These are phyloP conservation scores for Pichia sp. DNA, from an alignment of 1,139 yeast species.

Conservation along the genomic window DNA sequence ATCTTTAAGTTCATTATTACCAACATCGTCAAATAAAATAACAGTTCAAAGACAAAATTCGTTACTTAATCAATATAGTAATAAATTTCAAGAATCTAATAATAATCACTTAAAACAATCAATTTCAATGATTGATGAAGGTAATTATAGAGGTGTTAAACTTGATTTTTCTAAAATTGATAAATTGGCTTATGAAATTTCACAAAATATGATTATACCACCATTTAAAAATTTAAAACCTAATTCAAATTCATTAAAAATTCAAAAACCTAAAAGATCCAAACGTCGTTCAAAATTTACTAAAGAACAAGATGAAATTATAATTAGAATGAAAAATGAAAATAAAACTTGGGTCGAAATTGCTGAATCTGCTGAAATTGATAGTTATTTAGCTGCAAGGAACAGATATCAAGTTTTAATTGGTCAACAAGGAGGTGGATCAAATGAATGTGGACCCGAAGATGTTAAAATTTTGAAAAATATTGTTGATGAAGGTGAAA, in stretches of 20 bases:
- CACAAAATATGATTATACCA: constrained; percentile 32
- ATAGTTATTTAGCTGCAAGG: constrained; percentile 66
- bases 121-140: constrained; percentile 9
- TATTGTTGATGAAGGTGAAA: constrained; percentile 60
- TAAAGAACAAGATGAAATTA: constrained; percentile 60
- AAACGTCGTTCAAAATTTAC: constrained; percentile 63
- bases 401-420: constrained; percentile 75
- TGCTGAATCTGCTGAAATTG: constrained; percentile 60
- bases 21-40: neutral
- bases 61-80: neutral
- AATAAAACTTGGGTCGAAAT: constrained; percentile 74
- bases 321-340: constrained; percentile 51
- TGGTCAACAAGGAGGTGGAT: constrained; percentile 78
- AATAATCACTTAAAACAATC: neutral
- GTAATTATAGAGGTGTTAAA: constrained; percentile 16
- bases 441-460: constrained; percentile 55
- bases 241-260: constrained; percentile 17
- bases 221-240: constrained; percentile 36
- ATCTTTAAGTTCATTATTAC: neutral
- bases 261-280: constrained; percentile 38
- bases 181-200: constrained; percentile 23
- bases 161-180: constrained; percentile 19
- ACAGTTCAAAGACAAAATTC: neutral
- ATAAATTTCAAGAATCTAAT: neutral
- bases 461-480: constrained; percentile 49